Evolutionary conservation across 2,329 filamentous ascomycete genomes (phyloP).

Genomic region (Penicillium sp.): DNA sequence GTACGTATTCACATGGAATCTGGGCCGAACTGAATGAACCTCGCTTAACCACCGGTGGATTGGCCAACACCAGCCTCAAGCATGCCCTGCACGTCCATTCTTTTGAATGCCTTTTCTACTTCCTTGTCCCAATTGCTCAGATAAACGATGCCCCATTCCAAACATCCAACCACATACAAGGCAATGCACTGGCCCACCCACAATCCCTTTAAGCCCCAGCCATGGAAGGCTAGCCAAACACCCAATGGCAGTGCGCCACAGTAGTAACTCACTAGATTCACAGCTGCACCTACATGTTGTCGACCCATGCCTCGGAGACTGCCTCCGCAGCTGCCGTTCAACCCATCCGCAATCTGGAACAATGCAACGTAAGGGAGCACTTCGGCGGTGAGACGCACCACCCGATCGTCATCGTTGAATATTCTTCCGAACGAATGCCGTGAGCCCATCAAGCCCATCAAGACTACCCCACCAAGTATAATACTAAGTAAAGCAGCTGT

Average conservation of each 20-base stretch:
- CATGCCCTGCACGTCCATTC: constrained; percentile 56
- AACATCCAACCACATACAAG: constrained; percentile 70
- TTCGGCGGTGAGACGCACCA: constrained; percentile 69
- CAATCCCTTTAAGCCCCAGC: constrained; percentile 74
- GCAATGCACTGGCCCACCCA: constrained; percentile 83
- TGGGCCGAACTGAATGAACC: not conserved
- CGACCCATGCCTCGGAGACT: constrained; percentile 77
- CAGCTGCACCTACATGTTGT: constrained; percentile 77
- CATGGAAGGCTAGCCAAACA: constrained; percentile 79
- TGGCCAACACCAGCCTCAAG: constrained; percentile 17
- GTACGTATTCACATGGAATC: not conserved
- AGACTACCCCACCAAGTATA: constrained; percentile 62
- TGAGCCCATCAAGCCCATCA: constrained; percentile 65
- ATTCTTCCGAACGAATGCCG: constrained; percentile 70
- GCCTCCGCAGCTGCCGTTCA: constrained; percentile 82
- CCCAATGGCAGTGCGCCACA: constrained; percentile 75
- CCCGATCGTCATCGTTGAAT: constrained; percentile 73
- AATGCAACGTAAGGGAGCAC: constrained; percentile 84
- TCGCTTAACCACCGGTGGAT: not conserved
- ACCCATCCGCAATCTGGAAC: constrained; percentile 84
- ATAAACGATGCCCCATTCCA: constrained; percentile 77
- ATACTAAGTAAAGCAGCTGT: constrained; percentile 70
- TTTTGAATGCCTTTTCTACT: constrained; percentile 65
- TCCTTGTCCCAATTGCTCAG: constrained; percentile 73
- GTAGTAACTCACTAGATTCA: constrained; percentile 82